phyloP scores from a whole-genome alignment of 2,329 filamentous ascomycete species.

The Penicillium sp. region DNA sequence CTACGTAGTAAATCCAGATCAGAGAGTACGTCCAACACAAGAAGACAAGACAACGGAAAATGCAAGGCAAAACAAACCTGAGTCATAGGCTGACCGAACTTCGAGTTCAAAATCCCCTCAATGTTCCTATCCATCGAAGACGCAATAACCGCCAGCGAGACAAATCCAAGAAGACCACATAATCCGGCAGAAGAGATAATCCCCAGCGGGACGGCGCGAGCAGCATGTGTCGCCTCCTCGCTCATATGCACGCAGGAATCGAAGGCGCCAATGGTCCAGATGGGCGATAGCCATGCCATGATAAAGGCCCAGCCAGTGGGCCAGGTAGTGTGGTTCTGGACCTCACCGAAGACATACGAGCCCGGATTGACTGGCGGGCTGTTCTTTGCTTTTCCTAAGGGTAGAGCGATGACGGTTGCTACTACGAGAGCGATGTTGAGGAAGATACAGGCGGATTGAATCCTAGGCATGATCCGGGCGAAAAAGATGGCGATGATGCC shows the following conservation, averaged over 20 bases:
- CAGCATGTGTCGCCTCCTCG: conserved; percentile 60
- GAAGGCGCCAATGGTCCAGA: conserved; percentile 58
- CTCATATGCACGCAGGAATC: conserved; percentile 60
- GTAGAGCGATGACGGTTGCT: conserved; percentile 53
- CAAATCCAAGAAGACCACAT: conserved; percentile 52
- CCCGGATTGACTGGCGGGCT: conserved; percentile 14
- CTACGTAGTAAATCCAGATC: conserved; percentile 31
- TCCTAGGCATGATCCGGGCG: conserved; percentile 54
- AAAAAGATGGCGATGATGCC: conserved; percentile 53
- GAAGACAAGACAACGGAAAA: not conserved
- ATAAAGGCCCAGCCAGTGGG: conserved; percentile 59
- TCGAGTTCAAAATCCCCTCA: conserved; percentile 45
- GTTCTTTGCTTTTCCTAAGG: conserved; percentile 40
- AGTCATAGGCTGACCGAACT: conserved; percentile 60
- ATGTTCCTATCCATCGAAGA: conserved; percentile 56
- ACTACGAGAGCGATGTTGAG: conserved; percentile 54
- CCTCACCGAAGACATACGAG: conserved; percentile 50
- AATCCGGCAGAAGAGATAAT: conserved; percentile 24
- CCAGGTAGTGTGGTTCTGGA: conserved; percentile 60
- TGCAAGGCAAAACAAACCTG: conserved; percentile 26
- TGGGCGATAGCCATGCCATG: conserved; percentile 58
- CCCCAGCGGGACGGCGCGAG: conserved; percentile 49
- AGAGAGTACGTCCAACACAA: not conserved
- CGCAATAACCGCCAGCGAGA: conserved; percentile 57
- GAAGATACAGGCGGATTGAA: conserved; percentile 54